A percentile compares a stretch with the other conserved stretches of the same genome.
Evolutionary conservation across 108 stramenopile genomes (phyloP).

Genomic region (Cyclotella choctawhatcheeana): DNA sequence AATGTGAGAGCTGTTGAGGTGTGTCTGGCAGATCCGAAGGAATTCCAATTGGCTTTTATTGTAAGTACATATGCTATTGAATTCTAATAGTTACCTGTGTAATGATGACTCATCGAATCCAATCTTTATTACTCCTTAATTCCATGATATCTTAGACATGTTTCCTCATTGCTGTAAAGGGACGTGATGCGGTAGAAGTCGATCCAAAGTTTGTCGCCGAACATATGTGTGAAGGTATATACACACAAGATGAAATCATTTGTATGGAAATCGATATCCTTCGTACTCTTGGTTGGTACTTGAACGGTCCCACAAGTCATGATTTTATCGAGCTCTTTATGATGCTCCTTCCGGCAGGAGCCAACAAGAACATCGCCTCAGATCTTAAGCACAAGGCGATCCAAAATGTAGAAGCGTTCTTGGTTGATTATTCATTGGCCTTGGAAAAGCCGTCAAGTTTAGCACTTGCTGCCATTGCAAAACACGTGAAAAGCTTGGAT

Average conservation of each 20-base stretch:
- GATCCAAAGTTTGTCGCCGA: neutral
- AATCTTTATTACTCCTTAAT: no score
- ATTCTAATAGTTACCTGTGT: no score
- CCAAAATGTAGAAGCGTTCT: neutral
- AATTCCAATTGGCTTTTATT: conserved; percentile 2
- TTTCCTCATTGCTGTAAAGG: neutral
- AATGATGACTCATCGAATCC: neutral
- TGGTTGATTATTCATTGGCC: neutral
- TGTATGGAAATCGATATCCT: neutral
- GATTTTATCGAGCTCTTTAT: neutral
- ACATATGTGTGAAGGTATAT: neutral
- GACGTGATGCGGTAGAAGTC: neutral
- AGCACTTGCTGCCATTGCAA: neutral
- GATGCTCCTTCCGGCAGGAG: neutral
- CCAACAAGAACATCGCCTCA: neutral
- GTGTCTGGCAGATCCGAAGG: neutral
- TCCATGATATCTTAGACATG: no score
- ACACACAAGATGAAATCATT: neutral
- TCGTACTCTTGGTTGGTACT: neutral
- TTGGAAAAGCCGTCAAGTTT: neutral
- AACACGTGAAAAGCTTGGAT: no score
- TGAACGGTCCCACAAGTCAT: neutral
- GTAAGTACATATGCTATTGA: no score
- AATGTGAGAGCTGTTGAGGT: neutral
- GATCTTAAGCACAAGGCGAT: neutral